Conservation (phyloP, 768 basidiomycete species). For the Russula virescens region DNA sequence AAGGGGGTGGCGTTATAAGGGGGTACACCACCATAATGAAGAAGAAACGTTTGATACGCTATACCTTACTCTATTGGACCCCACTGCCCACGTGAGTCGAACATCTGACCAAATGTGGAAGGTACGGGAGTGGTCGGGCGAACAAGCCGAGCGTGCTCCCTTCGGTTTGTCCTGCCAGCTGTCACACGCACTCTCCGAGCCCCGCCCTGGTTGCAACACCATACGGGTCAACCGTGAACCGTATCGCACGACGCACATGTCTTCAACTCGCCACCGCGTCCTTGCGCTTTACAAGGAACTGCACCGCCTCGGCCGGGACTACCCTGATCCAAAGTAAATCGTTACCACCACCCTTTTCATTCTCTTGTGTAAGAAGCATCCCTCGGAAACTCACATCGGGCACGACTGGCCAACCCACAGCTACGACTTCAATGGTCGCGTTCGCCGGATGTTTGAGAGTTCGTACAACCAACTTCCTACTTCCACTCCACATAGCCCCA, state of each 20-base stretch:
- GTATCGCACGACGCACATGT: not conserved
- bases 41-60: no score
- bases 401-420: slow-evolving; percentile 33
- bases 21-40: no score
- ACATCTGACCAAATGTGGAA: no score
- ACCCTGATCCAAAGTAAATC: slow-evolving; percentile 68
- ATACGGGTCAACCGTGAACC: no score
- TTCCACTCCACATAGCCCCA: no score
- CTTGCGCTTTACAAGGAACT: slow-evolving; percentile 79
- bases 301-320: slow-evolving; percentile 72
- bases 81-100: no score
- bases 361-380: not conserved
- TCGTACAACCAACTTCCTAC: slow-evolving; percentile 25
- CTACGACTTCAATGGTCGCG: slow-evolving; percentile 71
- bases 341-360: slow-evolving; percentile 28
- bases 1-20: no score
- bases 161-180: no score
- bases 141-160: no score
- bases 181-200: not conserved
- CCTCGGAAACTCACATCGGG: slow-evolving; percentile 1
- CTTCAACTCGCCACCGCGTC: slow-evolving; percentile 53
- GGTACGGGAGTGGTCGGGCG: no score
- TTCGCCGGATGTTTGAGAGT: slow-evolving; percentile 74
- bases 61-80: no score
- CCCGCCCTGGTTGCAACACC: no score